Evolutionary conservation across 768 basidiomycete species (phyloP), one percentile per base, ranked within the genome.

Genomic region (Naematelia aurantialba): DNA sequence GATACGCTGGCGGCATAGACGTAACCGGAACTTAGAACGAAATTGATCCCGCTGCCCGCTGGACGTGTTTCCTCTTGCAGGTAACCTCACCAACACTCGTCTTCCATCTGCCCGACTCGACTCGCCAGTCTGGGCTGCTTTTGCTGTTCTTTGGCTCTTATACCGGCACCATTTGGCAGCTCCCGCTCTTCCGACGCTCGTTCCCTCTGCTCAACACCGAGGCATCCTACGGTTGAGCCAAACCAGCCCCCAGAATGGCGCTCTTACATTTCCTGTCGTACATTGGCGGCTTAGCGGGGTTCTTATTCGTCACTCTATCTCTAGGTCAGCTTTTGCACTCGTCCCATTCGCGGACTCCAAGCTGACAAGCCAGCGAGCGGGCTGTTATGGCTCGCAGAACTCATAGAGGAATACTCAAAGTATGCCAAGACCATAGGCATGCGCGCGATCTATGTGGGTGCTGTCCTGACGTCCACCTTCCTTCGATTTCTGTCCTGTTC

Each of bases 401-500:
- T 97, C 29, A 97, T 98, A 62, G 94, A 98, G 76, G 94, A 98
- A 74, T 87, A 94, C 74, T 86, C 91, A 12, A 84, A 83, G 47
- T 71, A 83, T 56, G 89, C 96, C 12, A 99, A 97, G 79, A 66
- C 79, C 0, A 73, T 91, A 22, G 96, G 96, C 0, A 86, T 90
- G 76, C 80, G 89, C 63, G 83, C 85, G n/a, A 90, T 89, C 61
- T 92, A 90, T 78, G 93, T 93, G 74, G 65, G 90, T 54, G 46
- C n/a, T 44, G 25, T 1, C 8, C 14, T 5, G 8, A 25, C 14
- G 24, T 29, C 55, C 12, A n/a, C 26, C 24, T 39, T 39, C 34
- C 34, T 39, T 39, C 17, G 34, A 8, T 39, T 17, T 39, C 8
- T 39, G 34, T 30, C 39, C 34, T 19, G n/a, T 44, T 17, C 52